phyloP scores from a whole-genome alignment of 2,329 filamentous ascomycete species.

The Talaromyces funiculosus region DNA sequence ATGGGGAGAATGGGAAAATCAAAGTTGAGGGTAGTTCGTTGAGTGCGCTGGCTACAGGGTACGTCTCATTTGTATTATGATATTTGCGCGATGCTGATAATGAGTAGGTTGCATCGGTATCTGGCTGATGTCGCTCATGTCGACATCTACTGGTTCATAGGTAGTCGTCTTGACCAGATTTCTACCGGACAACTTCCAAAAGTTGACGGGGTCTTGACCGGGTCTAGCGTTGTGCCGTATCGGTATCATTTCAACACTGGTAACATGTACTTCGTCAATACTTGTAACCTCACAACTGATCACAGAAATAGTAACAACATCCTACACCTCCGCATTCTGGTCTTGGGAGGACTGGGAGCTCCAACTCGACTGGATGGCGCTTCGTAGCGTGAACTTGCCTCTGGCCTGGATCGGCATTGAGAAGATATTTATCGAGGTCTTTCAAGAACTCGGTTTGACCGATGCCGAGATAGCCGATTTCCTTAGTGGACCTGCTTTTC shows the following conservation, averaged over 20 bases:
- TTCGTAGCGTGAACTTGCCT: conserved; percentile 48
- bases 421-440: conserved; percentile 47
- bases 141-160: conserved; percentile 47
- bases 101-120: conserved; percentile 35
- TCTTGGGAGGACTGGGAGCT: conserved; percentile 51
- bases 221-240: conserved; percentile 42
- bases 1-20: conserved; percentile 23
- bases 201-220: conserved; percentile 31
- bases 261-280: conserved; percentile 13
- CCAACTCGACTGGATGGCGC: conserved; percentile 49
- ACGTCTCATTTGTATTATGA: not conserved
- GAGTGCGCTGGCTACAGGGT: conserved; percentile 33
- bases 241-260: conserved; percentile 50
- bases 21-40: conserved; percentile 29
- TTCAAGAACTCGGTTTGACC: conserved; percentile 42
- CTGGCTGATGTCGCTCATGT: conserved; percentile 38
- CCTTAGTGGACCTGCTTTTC: conserved; percentile 48
- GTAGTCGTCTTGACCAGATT: conserved; percentile 33
- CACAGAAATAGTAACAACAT: conserved; percentile 43
- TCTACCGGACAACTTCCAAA: conserved; percentile 25
- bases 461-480: conserved; percentile 43
- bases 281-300: not conserved
- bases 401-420: conserved; percentile 50
- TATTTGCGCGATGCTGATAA: not conserved
- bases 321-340: conserved; percentile 49